A percentile compares a stretch with the other conserved stretches of the same genome.
phyloP scores from a whole-genome alignment of 768 basidiomycete species.

The Macrolepiota dolichaula region DNA sequence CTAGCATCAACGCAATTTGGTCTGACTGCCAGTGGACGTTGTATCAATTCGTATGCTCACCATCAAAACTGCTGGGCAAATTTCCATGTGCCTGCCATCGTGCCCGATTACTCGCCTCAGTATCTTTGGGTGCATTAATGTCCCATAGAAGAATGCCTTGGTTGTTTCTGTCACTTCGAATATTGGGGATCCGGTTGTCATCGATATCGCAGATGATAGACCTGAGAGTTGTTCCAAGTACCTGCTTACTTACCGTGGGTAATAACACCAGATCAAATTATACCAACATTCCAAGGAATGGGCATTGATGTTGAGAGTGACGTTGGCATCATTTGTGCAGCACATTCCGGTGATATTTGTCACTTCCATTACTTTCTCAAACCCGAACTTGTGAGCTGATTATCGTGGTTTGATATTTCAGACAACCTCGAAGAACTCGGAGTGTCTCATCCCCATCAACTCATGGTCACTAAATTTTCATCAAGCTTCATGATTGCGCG shows the following conservation, averaged over 20 bases:
- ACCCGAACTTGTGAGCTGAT: too few relatives aligned
- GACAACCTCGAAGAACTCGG: too few relatives aligned
- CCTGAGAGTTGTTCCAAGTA: neutral
- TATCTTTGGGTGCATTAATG: conserved; percentile 84
- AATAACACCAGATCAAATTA: too few relatives aligned
- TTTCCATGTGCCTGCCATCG: conserved; percentile 56
- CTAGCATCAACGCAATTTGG: conserved; percentile 29
- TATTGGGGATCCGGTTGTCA: neutral
- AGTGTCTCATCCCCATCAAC: too few relatives aligned
- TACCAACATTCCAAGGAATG: too few relatives aligned
- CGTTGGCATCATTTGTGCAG: too few relatives aligned
- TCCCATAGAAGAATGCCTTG: conserved; percentile 86
- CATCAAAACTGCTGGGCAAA: conserved; percentile 71
- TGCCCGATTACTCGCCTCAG: conserved; percentile 73
- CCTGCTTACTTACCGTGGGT: neutral
- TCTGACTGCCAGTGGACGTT: neutral
- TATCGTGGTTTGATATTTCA: too few relatives aligned
- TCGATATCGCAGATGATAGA: neutral
- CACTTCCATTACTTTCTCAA: too few relatives aligned
- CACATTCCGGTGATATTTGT: too few relatives aligned
- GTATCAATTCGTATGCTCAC: conserved; percentile 37
- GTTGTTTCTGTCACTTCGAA: neutral
- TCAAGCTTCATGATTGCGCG: too few relatives aligned
- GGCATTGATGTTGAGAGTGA: too few relatives aligned
- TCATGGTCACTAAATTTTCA: too few relatives aligned